These are phyloP conservation scores for Pseudonitzschia pungens DNA, from an alignment of 108 stramenopile genomes.

Conservation along the genomic window DNA sequence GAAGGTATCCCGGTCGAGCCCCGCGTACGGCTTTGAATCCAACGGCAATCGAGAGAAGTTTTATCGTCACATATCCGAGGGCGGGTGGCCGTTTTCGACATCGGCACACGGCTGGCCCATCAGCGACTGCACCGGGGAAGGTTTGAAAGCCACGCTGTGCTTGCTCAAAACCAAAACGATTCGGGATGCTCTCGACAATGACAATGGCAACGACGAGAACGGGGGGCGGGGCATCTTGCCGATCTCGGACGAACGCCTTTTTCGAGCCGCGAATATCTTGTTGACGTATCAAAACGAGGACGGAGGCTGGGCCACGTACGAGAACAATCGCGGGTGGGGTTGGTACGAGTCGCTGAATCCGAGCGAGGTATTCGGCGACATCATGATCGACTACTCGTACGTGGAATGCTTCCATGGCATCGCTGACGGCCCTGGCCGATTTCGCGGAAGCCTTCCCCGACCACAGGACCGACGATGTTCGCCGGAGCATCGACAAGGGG, in stretches of 20 bases:
- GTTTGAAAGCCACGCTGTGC: conserved; percentile 84
- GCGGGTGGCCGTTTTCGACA: conserved; percentile 99
- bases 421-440: conserved; percentile 87
- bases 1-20: conserved; percentile 62
- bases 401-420: conserved; percentile 98
- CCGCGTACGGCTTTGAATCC: conserved; percentile 79
- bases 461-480: conserved; percentile 78
- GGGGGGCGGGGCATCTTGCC: conserved; percentile 38
- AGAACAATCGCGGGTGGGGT: conserved; percentile 96
- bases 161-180: conserved; percentile 63
- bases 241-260: conserved; percentile 66
- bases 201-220: neutral
- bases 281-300: conserved; percentile 96
- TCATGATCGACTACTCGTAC: conserved; percentile 99
- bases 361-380: conserved; percentile 97
- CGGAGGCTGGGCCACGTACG: conserved; percentile 98
- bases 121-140: conserved; percentile 98
- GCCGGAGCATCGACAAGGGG: conserved; percentile 73
- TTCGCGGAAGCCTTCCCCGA: conserved; percentile 81
- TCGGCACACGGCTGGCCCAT: conserved; percentile 99
- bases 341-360: conserved; percentile 98
- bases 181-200: conserved; percentile 48
- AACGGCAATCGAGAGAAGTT: conserved; percentile 71
- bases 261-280: conserved; percentile 84
- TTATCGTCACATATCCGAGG: conserved; percentile 93